These are phyloP conservation scores for Odonthalia washingtoniensis DNA, from an alignment of 31 red algal genomes.

Conservation along the genomic window DNA sequence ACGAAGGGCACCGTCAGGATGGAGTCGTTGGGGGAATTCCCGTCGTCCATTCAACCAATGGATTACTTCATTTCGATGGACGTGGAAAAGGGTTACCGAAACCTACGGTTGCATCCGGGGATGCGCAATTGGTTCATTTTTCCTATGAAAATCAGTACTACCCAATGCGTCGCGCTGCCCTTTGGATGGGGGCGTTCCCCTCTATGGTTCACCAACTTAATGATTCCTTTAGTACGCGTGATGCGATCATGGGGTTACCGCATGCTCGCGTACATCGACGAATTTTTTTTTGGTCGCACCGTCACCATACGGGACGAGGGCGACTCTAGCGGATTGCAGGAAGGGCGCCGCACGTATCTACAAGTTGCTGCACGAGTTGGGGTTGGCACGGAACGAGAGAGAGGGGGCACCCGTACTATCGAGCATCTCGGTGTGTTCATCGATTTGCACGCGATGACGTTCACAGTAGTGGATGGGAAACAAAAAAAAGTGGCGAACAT, in stretches of 20 bases:
- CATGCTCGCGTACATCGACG: constrained; percentile 62
- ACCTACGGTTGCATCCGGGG: constrained; percentile 9
- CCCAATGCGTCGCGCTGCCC: constrained; percentile 47
- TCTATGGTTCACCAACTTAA: constrained; percentile 37
- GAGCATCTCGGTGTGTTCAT: constrained; percentile 53
- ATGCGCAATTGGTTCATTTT: constrained; percentile 63
- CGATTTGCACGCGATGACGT: constrained; percentile 20
- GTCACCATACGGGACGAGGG: constrained; percentile 5
- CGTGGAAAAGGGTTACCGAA: constrained; percentile 44
- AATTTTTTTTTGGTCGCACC: constrained; percentile 53
- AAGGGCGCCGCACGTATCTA: neutral
- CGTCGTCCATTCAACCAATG: constrained; percentile 1
- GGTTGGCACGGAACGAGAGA: constrained; percentile 6
- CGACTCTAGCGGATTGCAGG: constrained; percentile 11
- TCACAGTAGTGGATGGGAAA: constrained; percentile 33
- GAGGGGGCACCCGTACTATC: constrained; percentile 18
- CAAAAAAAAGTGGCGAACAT: constrained; percentile 16
- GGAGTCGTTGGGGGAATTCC: constrained; percentile 42
- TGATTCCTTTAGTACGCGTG: constrained; percentile 34
- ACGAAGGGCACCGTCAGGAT: constrained; percentile 37
- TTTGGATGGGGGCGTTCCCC: constrained; percentile 43
- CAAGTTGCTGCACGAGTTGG: constrained; percentile 22
- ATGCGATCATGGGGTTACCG: constrained; percentile 33
- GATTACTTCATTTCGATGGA: constrained; percentile 46
- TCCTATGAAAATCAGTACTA: constrained; percentile 45